A percentile compares a stretch with the other conserved stretches of the same genome.
phyloP scores from a whole-genome alignment of 495 filamentous ascomycete genomes.

The Trichoderma reesei region DNA sequence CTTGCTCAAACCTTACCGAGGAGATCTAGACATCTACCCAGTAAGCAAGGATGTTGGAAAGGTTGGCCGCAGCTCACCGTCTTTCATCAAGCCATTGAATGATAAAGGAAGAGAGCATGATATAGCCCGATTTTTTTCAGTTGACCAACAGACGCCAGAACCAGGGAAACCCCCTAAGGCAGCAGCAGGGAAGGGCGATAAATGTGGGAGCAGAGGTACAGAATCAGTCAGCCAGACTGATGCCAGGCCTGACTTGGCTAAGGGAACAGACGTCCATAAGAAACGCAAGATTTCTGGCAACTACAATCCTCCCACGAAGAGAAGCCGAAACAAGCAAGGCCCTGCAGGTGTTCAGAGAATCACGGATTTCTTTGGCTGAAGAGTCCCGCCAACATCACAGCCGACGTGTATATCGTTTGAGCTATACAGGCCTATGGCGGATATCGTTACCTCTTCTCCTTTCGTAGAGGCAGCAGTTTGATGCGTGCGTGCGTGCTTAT shows the following conservation, averaged over 20 bases:
- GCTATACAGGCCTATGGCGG: too few relatives aligned
- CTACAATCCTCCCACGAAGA: neutral
- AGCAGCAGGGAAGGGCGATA: neutral
- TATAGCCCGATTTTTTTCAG: conserved; percentile 86
- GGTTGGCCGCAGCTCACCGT: conserved; percentile 82
- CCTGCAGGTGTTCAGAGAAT: neutral
- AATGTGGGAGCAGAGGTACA: neutral
- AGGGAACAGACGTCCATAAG: neutral
- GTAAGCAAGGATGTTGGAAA: conserved; percentile 88
- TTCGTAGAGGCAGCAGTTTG: too few relatives aligned
- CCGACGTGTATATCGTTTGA: neutral
- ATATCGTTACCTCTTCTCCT: too few relatives aligned
- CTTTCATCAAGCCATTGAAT: conserved; percentile 71
- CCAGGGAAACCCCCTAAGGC: neutral
- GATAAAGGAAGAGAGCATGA: conserved; percentile 81
- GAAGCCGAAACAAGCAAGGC: neutral
- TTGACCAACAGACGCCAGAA: conserved; percentile 22
- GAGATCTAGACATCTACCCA: conserved; percentile 74
- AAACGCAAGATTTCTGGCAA: neutral
- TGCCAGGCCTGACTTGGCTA: neutral
- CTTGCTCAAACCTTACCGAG: conserved; percentile 64
- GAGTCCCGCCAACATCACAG: neutral
- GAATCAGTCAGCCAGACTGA: neutral
- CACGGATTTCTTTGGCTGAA: neutral
- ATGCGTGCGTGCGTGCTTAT: too few relatives aligned